These are phyloP conservation scores for Claviceps capensis DNA, from an alignment of 2,329 filamentous ascomycete genomes.

Conservation along the genomic window DNA sequence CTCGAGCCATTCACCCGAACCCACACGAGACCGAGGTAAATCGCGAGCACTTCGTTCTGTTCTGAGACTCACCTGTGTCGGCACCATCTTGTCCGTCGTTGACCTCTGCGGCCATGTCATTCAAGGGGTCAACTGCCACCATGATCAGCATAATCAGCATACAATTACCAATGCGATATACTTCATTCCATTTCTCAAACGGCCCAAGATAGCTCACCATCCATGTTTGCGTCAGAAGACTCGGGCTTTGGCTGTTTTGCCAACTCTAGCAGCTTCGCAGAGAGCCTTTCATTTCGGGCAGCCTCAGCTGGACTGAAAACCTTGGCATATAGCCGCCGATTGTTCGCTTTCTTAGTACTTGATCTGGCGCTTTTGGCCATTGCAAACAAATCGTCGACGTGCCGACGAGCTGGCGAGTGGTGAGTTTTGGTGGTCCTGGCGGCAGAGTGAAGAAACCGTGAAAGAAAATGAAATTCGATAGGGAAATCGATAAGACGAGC, in stretches of 20 bases:
- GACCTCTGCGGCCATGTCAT: slow-evolving; percentile 15
- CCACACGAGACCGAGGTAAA: not conserved
- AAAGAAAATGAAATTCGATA: not conserved
- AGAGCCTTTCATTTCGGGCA: slow-evolving; percentile 69
- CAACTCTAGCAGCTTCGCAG: slow-evolving; percentile 72
- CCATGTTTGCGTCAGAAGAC: slow-evolving; percentile 35
- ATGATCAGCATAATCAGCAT: not conserved
- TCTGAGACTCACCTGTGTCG: slow-evolving; percentile 9
- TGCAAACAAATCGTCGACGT: slow-evolving; percentile 11
- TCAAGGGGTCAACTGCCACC: slow-evolving; percentile 10
- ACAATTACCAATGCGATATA: not conserved
- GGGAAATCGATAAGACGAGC: not conserved
- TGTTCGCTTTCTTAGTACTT: slow-evolving; percentile 71
- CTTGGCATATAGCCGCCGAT: slow-evolving; percentile 60
- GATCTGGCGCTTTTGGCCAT: slow-evolving; percentile 87
- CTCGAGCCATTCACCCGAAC: not conserved
- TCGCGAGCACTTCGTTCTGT: not conserved
- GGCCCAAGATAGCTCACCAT: slow-evolving; percentile 17
- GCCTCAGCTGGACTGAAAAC: slow-evolving; percentile 76
- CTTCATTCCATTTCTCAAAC: not conserved
- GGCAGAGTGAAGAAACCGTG: not conserved
- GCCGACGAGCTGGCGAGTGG: not conserved
- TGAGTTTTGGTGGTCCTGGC: not conserved
- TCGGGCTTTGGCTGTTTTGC: slow-evolving; percentile 63
- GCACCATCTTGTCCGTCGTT: slow-evolving; percentile 18